Conservation (phyloP, 352 stramenopile species). For the Plasmopara halstedii region DNA sequence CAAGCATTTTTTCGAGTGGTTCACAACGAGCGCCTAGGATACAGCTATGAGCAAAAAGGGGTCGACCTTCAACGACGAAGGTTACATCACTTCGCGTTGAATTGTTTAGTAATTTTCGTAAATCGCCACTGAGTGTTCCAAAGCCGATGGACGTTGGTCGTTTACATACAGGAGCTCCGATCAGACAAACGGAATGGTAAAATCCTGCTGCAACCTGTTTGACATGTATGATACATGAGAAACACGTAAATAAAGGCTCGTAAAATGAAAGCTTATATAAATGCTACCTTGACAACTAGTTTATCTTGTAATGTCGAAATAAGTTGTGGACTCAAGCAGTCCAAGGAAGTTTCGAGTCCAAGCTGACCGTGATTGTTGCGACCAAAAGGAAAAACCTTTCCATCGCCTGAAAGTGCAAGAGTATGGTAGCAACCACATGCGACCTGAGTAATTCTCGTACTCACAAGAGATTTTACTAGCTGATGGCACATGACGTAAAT, state of each 20-base stretch:
- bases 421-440: constrained; percentile 85
- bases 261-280: not conserved
- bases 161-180: constrained; percentile 15
- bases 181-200: constrained; percentile 84
- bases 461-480: constrained; percentile 40
- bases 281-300: constrained; percentile 49
- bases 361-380: constrained; percentile 93
- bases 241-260: not conserved
- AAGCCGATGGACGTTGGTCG: constrained; percentile 4
- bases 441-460: constrained; percentile 58
- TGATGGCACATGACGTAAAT: constrained; percentile 6
- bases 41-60: constrained; percentile 73
- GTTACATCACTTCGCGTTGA: constrained; percentile 67
- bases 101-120: constrained; percentile 83
- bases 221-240: not conserved
- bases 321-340: constrained; percentile 67
- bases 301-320: constrained; percentile 54
- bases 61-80: constrained; percentile 70
- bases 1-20: constrained; percentile 87
- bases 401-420: constrained; percentile 70
- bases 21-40: constrained; percentile 86
- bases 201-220: constrained; percentile 85
- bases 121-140: constrained; percentile 55
- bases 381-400: constrained; percentile 88
- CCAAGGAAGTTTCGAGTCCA: constrained; percentile 60